phyloP scores from a whole-genome alignment of 139 green algal species.

The Chlorella ohadii region DNA sequence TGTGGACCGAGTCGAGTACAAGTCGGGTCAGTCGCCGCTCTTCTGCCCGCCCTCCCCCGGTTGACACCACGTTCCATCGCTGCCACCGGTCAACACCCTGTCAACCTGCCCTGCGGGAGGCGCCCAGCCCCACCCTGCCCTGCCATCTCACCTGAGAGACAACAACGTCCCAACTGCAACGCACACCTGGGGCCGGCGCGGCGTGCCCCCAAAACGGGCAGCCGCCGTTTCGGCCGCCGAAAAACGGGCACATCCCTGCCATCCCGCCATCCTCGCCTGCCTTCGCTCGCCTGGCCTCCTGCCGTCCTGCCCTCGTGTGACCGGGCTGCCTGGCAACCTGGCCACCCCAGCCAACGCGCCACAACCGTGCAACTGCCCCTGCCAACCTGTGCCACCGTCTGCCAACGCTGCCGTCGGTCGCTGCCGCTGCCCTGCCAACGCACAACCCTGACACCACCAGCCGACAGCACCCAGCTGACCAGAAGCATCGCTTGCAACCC shows the following conservation, averaged over 20 bases:
- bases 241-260: background rate
- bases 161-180: too few relatives aligned
- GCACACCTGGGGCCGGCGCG: too few relatives aligned
- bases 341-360: background rate
- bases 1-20: slow-evolving; percentile 47
- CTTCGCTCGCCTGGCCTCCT: background rate
- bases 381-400: too few relatives aligned
- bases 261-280: background rate
- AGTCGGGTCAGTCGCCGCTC: slow-evolving; percentile 28
- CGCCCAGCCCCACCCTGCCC: background rate
- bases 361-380: background rate
- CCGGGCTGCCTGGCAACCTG: background rate
- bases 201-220: too few relatives aligned
- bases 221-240: too few relatives aligned
- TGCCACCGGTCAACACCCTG: background rate
- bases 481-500: too few relatives aligned
- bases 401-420: background rate
- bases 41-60: background rate
- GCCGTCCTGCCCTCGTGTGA: background rate
- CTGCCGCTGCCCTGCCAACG: background rate
- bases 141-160: too few relatives aligned
- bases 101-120: too few relatives aligned
- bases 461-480: too few relatives aligned
- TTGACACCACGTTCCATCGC: too few relatives aligned
- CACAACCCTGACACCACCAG: too few relatives aligned